Percentiles rank a stretch among this genome's conserved stretches.
phyloP scores from a whole-genome alignment of 768 basidiomycete genomes.

The Mycena belliarum region DNA sequence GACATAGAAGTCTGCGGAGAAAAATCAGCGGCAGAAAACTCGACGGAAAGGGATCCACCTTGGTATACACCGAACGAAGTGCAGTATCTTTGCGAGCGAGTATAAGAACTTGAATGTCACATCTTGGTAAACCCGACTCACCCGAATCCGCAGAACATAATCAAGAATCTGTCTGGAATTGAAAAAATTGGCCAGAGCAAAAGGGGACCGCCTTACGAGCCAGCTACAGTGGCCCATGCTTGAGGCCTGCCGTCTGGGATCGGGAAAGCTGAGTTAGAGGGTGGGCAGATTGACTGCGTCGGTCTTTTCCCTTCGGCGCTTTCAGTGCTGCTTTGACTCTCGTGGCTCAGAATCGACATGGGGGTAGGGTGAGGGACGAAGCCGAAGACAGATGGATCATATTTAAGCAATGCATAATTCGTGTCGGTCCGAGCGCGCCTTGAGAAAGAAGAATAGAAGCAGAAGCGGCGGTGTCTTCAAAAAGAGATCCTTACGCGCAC shows the following conservation, averaged over 20 bases:
- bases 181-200: not conserved
- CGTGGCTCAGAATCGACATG: slow-evolving; percentile 6
- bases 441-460: not conserved
- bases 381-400: not conserved
- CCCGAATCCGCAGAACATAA: slow-evolving; percentile 49
- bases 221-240: slow-evolving; percentile 23
- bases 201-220: slow-evolving; percentile 14
- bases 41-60: slow-evolving; percentile 16
- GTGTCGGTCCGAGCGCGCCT: slow-evolving; percentile 15
- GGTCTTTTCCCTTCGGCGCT: not conserved
- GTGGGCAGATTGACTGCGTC: too few relatives aligned
- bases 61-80: slow-evolving; percentile 40
- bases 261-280: not conserved
- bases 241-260: slow-evolving; percentile 23
- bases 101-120: not conserved
- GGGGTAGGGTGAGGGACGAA: not conserved
- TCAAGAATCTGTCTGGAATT: slow-evolving; percentile 31
- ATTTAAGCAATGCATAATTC: not conserved
- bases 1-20: slow-evolving; percentile 38
- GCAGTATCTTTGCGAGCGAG: slow-evolving; percentile 29
- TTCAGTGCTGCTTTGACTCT: not conserved
- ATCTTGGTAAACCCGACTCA: slow-evolving; percentile 13
- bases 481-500: not conserved
- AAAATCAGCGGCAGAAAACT: slow-evolving; percentile 22
- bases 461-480: not conserved